Conservation (phyloP, 2,329 filamentous ascomycete species). For the Exophiala spinifera region DNA sequence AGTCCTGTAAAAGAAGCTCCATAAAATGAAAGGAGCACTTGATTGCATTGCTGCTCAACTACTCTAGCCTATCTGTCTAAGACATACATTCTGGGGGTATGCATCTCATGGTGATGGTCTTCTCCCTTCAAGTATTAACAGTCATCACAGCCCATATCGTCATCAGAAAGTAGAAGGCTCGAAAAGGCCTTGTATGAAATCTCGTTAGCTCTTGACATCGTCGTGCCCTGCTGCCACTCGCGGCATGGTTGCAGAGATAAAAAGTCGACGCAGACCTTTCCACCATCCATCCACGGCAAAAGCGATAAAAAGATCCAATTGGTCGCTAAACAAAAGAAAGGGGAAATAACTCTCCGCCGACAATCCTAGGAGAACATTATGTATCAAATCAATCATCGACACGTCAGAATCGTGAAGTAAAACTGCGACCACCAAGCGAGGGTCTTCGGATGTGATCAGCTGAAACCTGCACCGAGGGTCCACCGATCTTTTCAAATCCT, state of each 20-base stretch:
- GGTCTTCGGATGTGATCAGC: constrained; percentile 17
- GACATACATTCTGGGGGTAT: background rate
- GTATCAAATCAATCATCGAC: constrained; percentile 6
- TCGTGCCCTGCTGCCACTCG: background rate
- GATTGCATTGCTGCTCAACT: constrained; percentile 25
- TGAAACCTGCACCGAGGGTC: constrained; percentile 9
- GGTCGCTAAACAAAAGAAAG: constrained; percentile 1
- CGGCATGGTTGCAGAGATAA: no score
- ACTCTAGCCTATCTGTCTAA: constrained; percentile 14
- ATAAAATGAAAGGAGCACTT: background rate
- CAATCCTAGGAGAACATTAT: background rate
- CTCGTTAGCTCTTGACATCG: constrained; percentile 25
- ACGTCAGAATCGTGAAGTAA: constrained; percentile 24
- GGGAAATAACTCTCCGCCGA: constrained; percentile 6
- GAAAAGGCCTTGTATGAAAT: constrained; percentile 8
- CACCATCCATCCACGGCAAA: background rate
- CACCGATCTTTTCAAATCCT: constrained; percentile 47
- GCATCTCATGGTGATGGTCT: constrained; percentile 3
- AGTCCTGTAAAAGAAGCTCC: no score
- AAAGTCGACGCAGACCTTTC: no score
- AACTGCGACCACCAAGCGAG: constrained; percentile 23
- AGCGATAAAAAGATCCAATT: background rate
- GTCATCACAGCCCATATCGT: constrained; percentile 25
- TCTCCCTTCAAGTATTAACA: constrained; percentile 11
- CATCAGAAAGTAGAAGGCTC: constrained; percentile 14